Evolutionary conservation across 139 green algal genomes (phyloP).

Genomic region (Micromonas commoda): DNA sequence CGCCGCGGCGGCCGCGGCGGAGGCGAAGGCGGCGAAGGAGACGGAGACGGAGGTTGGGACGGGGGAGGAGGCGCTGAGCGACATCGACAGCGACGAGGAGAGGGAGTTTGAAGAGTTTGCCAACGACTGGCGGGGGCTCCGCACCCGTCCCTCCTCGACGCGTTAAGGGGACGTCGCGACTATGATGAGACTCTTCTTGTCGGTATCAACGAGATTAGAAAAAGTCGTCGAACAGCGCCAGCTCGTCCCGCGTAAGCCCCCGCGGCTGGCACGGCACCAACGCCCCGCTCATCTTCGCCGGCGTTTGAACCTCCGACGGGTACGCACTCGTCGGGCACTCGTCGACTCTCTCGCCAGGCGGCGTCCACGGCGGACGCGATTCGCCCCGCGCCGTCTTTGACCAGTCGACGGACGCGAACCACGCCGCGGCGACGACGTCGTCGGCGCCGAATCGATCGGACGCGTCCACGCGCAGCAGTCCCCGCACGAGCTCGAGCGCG

Average conservation of each 20-base stretch:
- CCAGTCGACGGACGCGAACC: constrained; percentile 56
- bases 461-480: constrained; percentile 43
- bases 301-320: too few species aligned
- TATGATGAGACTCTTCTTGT: too few species aligned
- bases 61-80: not conserved
- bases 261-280: constrained; percentile 44
- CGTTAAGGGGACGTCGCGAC: too few species aligned
- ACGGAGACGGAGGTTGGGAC: not conserved
- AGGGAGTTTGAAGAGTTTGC: not conserved
- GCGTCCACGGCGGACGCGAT: constrained; percentile 45
- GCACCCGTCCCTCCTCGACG: too few species aligned
- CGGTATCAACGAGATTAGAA: too few species aligned
- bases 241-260: constrained; percentile 47
- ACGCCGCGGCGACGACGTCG: constrained; percentile 58
- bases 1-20: not conserved
- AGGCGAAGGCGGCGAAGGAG: not conserved
- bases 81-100: not conserved
- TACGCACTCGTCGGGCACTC: too few species aligned
- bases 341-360: constrained; percentile 42
- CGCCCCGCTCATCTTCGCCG: too few species aligned
- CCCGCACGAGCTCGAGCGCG: too few species aligned
- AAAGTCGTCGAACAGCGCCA: constrained; percentile 56
- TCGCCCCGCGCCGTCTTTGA: constrained; percentile 5
- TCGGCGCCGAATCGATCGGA: constrained; percentile 38
- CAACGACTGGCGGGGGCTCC: too few species aligned